A percentile compares a stretch with the other conserved stretches of the same genome.
These are phyloP conservation scores for Phytophthora rubi DNA, from an alignment of 352 stramenopile species.

Conservation along the genomic window DNA sequence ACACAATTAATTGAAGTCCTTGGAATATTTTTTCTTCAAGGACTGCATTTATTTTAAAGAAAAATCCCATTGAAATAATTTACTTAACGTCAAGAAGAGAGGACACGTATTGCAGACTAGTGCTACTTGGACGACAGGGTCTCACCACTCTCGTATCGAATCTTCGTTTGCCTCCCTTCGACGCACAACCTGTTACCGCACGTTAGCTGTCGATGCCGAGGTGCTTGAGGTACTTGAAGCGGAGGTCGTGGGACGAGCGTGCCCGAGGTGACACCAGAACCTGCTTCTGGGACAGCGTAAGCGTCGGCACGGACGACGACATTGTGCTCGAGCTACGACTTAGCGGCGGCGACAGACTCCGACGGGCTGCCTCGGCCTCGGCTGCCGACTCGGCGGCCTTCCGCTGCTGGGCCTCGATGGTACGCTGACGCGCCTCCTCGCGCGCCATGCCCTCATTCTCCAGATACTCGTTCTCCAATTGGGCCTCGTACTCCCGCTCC, in stretches of 20 bases:
- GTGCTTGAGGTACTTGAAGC: slow-evolving; percentile 90
- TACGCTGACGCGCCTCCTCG: slow-evolving; percentile 69
- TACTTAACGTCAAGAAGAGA: slow-evolving; percentile 23
- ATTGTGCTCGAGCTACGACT: slow-evolving; percentile 42
- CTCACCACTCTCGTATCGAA: slow-evolving; percentile 6
- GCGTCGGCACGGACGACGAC: slow-evolving; percentile 40
- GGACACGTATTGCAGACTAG: neutral
- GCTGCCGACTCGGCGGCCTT: slow-evolving; percentile 28
- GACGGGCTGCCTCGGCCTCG: slow-evolving; percentile 28
- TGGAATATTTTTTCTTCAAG: too few relatives aligned
- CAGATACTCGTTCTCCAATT: slow-evolving; percentile 59
- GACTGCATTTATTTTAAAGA: slow-evolving; percentile 1
- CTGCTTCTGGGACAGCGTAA: slow-evolving; percentile 67
- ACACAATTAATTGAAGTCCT: neutral
- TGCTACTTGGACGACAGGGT: neutral
- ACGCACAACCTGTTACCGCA: neutral
- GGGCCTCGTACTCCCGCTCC: slow-evolving; percentile 85
- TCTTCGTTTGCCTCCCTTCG: slow-evolving; percentile 11
- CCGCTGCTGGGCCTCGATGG: slow-evolving; percentile 43
- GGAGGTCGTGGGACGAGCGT: slow-evolving; percentile 75
- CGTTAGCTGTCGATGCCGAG: slow-evolving; percentile 79
- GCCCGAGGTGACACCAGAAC: slow-evolving; percentile 77
- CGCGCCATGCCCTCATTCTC: slow-evolving; percentile 79
- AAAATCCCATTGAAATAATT: slow-evolving; percentile 28
- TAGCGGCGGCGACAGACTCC: slow-evolving; percentile 44